These are phyloP conservation scores for Brassica incana DNA, from an alignment of 345 rosid species.

Conservation along the genomic window DNA sequence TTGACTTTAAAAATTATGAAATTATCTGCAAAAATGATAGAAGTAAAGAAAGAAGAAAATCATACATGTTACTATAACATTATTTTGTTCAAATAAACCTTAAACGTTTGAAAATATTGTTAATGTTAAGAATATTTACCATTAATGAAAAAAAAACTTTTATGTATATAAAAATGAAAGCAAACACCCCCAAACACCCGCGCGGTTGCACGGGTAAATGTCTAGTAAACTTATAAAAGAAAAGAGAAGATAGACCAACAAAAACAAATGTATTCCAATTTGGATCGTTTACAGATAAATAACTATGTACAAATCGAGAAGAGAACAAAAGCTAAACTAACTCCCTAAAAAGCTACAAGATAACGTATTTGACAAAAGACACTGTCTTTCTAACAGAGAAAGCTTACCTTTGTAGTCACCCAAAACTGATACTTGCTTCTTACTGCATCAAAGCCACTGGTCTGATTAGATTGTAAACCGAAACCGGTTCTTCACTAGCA, in stretches of 20 bases:
- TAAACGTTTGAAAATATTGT: no score
- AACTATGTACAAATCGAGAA: constrained; percentile 20
- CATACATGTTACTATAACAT: no score
- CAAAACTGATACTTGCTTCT: constrained; percentile 15
- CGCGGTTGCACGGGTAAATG: no score
- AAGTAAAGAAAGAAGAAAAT: no score
- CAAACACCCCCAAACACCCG: no score
- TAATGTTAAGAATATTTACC: no score
- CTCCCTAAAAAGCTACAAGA: background rate
- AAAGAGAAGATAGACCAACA: background rate
- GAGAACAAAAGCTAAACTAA: background rate
- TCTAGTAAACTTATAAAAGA: background rate
- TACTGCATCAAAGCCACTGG: constrained; percentile 51
- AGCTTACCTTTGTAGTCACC: constrained; percentile 35
- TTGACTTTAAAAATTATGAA: no score
- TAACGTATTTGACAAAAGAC: background rate
- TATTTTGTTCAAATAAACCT: no score
- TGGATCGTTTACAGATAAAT: constrained; percentile 7
- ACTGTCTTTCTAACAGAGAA: background rate
- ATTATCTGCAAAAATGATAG: no score
- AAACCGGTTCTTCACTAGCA: constrained; percentile 41
- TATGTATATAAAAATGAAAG: no score
- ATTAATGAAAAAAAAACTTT: no score
- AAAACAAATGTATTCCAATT: constrained; percentile 17
- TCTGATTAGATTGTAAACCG: constrained; percentile 50